phyloP scores from a whole-genome alignment of 371 early-diverging fungal species.

The Mortierella sp. region DNA sequence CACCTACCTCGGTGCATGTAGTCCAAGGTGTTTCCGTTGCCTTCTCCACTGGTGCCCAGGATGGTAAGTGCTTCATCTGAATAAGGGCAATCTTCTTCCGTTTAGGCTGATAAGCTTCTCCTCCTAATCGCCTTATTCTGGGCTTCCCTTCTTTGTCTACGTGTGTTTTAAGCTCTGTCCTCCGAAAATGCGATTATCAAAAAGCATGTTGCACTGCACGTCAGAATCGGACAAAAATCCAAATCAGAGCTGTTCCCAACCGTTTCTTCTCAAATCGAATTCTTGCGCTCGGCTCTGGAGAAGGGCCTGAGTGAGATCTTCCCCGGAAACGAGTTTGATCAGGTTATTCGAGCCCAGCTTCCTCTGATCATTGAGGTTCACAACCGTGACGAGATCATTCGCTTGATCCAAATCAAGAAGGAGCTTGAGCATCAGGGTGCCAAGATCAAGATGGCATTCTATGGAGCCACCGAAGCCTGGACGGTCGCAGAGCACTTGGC shows the following conservation, averaged over 20 bases:
- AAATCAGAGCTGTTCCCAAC: conserved; percentile 62
- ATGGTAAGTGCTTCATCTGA: conserved; percentile 3
- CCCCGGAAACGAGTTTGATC: neutral
- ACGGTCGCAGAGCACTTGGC: conserved; percentile 70
- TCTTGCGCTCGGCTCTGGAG: conserved; percentile 60
- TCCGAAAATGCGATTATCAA: conserved; percentile 60
- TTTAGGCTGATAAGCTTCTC: neutral
- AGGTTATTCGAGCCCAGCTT: conserved; percentile 65
- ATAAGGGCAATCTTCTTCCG: neutral
- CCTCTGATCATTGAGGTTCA: conserved; percentile 69
- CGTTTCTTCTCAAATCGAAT: conserved; percentile 72
- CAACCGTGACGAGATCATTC: conserved; percentile 76
- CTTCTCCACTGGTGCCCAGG: conserved; percentile 62
- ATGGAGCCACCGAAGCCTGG: conserved; percentile 80
- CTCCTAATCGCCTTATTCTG: no score
- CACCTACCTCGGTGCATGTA: conserved; percentile 56
- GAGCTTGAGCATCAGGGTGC: conserved; percentile 56
- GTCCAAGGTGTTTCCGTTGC: conserved; percentile 65
- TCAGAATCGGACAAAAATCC: conserved; percentile 61
- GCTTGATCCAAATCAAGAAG: conserved; percentile 67
- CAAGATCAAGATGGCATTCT: conserved; percentile 46
- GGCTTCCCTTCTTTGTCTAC: neutral
- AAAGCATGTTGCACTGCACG: conserved; percentile 70
- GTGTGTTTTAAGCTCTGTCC: conserved; percentile 12
- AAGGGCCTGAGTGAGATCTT: conserved; percentile 34